Base-by-base conservation (phyloP, 805 yeast genomes). In the Kodamaea kakaduensis region DNA sequence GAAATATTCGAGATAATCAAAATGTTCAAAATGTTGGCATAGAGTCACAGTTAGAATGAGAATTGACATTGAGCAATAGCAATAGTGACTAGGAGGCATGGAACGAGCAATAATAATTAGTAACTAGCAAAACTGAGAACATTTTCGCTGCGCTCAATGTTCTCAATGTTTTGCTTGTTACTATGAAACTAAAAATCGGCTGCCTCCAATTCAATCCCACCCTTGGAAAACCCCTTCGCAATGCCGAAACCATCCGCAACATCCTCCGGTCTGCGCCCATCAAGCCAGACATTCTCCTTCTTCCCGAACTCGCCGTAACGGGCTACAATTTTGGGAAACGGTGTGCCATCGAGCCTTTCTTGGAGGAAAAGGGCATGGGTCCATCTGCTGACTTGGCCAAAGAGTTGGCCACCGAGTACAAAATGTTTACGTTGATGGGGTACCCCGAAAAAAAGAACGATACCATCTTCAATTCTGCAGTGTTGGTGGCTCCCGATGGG, bases 261-360 rank as follows among this genome's bases (percentile, higher is more conserved):
- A 50, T 27, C 55, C 47, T 28, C 54, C 56, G 40, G 37, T 20
- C 46, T 51, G 25, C 39, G 16, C 39, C 39, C 5, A 38, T 46
- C 22, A 45, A 47, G 24, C 52, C 78, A 1, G 94, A 87, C 51
- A 45, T 88, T n/a, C 55, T 88, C 6, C 73, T 88, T 1, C 67
- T 89, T 5, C 95, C 97, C 0, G 97, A 88, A 50, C 59, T 88
- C 32, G 87, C 94, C 0, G 59, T 89, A 9, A 83, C 95, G 0
- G 96, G 96, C 1, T 88, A 88, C 54, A 82, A 81, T 49, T 89
- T 81, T 58, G 52, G 56, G 18, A 54, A 61, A 17, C 56, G 53
- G 26, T 52, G 48, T 0, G 75, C 69, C 24, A 78, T 81, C 14
- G 55, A 48, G 32, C 89, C 90, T 2, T 80, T 56, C 46, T 52